These are phyloP conservation scores for Xylariaceae sp. DNA, from an alignment of 2,329 filamentous ascomycete species.

Conservation along the genomic window DNA sequence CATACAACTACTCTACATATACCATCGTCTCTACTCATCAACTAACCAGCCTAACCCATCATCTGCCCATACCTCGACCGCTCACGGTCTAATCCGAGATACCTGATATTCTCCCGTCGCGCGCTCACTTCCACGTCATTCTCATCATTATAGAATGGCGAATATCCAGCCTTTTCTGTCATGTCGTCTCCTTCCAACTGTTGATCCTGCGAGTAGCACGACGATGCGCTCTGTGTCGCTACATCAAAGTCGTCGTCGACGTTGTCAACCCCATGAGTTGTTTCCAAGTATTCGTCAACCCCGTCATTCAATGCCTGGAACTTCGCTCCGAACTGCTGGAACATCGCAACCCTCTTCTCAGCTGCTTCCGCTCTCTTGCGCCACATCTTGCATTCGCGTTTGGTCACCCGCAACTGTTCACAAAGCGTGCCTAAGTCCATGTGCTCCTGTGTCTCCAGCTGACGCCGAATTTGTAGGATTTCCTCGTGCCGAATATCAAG, in stretches of 20 bases:
- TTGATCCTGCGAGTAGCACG: constrained; percentile 12
- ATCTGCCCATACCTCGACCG: constrained; percentile 4
- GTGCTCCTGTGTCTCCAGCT: constrained; percentile 41
- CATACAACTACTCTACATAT: neutral
- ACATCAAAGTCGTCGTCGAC: neutral
- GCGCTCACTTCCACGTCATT: neutral
- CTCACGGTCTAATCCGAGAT: neutral
- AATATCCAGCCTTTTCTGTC: constrained; percentile 4
- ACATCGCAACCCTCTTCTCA: constrained; percentile 46
- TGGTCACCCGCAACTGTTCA: constrained; percentile 43
- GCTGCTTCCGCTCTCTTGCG: constrained; percentile 50
- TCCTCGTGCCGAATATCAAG: constrained; percentile 45
- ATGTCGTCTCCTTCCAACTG: constrained; percentile 13
- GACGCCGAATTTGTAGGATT: constrained; percentile 39
- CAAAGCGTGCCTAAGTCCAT: constrained; percentile 43
- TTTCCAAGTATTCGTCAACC: neutral
- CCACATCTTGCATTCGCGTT: constrained; percentile 45
- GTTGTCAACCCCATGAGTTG: neutral
- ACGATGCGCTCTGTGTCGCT: neutral
- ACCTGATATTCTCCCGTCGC: neutral
- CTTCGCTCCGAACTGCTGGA: constrained; percentile 39
- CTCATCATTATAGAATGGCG: constrained; percentile 1
- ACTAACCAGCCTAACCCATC: neutral
- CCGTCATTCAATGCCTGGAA: constrained; percentile 13
- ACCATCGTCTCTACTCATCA: neutral